Evolutionary conservation across 2,329 filamentous ascomycete genomes (phyloP).

Genomic region (Cladophialophora exuberans): DNA sequence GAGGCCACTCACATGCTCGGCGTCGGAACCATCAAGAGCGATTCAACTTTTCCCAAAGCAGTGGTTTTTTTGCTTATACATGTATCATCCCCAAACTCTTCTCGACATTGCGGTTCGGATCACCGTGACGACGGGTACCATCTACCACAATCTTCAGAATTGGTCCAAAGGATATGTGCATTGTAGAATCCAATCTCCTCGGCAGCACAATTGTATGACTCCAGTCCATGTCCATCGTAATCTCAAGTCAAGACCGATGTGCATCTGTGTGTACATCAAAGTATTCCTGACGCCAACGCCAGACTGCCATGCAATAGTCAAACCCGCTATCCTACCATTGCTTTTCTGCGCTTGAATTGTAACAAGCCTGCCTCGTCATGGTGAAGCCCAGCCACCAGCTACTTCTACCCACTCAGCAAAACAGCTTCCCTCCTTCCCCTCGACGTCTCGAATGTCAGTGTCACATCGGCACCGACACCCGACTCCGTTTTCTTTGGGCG

Average conservation of each 20-base stretch:
- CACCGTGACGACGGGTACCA: not conserved
- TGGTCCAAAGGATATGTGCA: conserved; percentile 9
- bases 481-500: conserved; percentile 91
- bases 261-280: conserved; percentile 11
- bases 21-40: not conserved
- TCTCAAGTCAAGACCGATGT: conserved; percentile 15
- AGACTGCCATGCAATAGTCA: conserved; percentile 24
- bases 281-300: conserved; percentile 26
- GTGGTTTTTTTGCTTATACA: not conserved
- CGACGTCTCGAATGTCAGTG: conserved; percentile 95
- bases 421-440: conserved; percentile 96
- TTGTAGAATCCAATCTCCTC: conserved; percentile 17
- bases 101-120: not conserved
- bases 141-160: conserved; percentile 11
- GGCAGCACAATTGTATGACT: conserved; percentile 11
- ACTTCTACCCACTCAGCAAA: conserved; percentile 96
- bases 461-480: conserved; percentile 96
- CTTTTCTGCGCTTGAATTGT: conserved; percentile 1
- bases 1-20: not conserved
- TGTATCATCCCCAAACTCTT: not conserved
- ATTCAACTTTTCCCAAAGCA: not conserved
- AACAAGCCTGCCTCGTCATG: conserved; percentile 39
- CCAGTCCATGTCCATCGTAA: not conserved
- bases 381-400: conserved; percentile 84
- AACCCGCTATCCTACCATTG: conserved; percentile 29